Evolutionary conservation across 2,329 filamentous ascomycete genomes (phyloP).

Genomic region (Claviceps monticola): DNA sequence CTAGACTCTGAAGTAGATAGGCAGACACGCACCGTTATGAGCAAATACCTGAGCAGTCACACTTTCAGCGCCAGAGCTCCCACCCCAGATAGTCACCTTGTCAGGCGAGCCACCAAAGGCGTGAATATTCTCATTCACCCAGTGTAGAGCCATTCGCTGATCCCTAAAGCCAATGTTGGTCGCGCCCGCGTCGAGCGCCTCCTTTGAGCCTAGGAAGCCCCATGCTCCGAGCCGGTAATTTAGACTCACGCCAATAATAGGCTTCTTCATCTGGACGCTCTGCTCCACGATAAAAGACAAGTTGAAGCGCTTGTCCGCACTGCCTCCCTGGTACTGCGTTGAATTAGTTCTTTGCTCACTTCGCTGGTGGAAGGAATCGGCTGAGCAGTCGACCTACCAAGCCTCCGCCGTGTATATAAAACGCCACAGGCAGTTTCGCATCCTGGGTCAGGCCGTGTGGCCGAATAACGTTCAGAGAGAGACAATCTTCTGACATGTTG

Average conservation of each 20-base stretch:
- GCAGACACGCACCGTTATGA: slow-evolving; percentile 21
- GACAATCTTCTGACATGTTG: not conserved
- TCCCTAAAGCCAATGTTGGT: slow-evolving; percentile 36
- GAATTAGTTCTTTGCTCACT: too few species aligned
- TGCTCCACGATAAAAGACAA: not conserved
- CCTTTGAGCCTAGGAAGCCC: slow-evolving; percentile 30
- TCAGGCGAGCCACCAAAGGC: slow-evolving; percentile 29
- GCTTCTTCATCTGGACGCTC: not conserved
- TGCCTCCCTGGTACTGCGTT: not conserved
- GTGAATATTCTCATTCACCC: slow-evolving; percentile 33
- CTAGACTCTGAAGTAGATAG: not conserved
- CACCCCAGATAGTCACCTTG: slow-evolving; percentile 36
- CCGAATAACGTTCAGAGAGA: not conserved
- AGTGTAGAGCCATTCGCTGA: slow-evolving; percentile 31
- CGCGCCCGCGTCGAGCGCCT: slow-evolving; percentile 25
- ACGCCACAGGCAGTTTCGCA: not conserved
- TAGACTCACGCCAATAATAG: not conserved
- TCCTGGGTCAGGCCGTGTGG: not conserved
- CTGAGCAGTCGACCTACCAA: not conserved
- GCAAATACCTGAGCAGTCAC: slow-evolving; percentile 32
- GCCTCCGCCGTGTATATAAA: not conserved
- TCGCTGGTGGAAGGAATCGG: not conserved
- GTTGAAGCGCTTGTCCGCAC: not conserved
- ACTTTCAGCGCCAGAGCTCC: slow-evolving; percentile 34
- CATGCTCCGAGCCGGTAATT: slow-evolving; percentile 31